Evolutionary conservation across 2,329 filamentous ascomycete genomes (phyloP), one percentile per base, ranked within the genome.

Genomic region (Ophiosphaerella herpotricha): DNA sequence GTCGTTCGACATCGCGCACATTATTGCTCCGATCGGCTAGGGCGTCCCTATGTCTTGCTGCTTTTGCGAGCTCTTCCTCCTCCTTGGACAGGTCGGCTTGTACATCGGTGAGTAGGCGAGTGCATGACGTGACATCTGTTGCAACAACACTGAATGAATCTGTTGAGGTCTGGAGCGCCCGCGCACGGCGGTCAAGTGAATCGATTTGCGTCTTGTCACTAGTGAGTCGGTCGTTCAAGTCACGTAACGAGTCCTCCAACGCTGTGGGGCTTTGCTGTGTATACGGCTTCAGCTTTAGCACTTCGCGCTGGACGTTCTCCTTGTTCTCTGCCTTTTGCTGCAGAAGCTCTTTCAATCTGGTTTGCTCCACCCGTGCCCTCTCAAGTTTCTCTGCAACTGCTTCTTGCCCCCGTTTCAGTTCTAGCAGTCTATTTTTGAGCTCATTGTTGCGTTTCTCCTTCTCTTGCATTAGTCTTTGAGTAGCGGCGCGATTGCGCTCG

Each of bases 71-170:
- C 72, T 96, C 92, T 50, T 97, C 92, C 39, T 97, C 93, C 74
- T 97, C 93, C 71, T 93, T 95, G 39, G 85, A 78, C 4, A 99
- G 76, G 70, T 97, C 94, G n/a, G 79, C 77, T 3, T 88, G 82
- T 16, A 97, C 89, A 61, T 97, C 93, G 46, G 94, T 90, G 4
- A 97, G 84, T 11, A 97, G 81, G 66, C 93, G 93, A 65, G 91
- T 91, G 67, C 92, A 95, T 2, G 88, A 87, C 7, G 89, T 86
- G 13, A 99, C 91, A 66, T 99, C 94, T 9, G 88, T 84, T 7
- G 87, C 82, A 1, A 97, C 90, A 0, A 95, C 86, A 3, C 84
- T 81, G 69, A 97, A 97, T 0, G 91, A 93, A 72, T 97, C 93
- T 3, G 87, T 86, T 7, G 90, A 96, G 1, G 93, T 97, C 68